These are phyloP conservation scores for Rhynchosporium secalis DNA, from an alignment of 2,329 filamentous ascomycete species.

Conservation along the genomic window DNA sequence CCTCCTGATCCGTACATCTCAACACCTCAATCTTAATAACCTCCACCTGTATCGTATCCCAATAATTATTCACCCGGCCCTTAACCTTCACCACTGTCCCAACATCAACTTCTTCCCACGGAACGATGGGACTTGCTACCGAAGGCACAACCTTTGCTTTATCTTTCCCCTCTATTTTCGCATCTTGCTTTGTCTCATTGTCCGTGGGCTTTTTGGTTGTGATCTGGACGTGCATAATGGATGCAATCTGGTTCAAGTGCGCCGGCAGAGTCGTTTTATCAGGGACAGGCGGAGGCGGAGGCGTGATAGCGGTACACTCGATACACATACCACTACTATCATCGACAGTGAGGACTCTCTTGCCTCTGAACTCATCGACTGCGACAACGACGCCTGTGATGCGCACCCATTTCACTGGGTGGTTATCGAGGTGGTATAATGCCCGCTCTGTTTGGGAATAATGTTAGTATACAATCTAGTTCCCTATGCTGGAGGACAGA, in stretches of 20 bases:
- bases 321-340: constrained; percentile 64
- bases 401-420: constrained; percentile 75
- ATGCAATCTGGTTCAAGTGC: constrained; percentile 20
- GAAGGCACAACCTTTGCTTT: constrained; percentile 59
- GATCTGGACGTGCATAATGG: background rate
- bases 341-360: constrained; percentile 59
- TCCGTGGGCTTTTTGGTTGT: background rate
- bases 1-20: constrained; percentile 55
- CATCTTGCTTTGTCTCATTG: background rate
- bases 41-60: constrained; percentile 52
- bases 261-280: constrained; percentile 1
- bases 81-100: constrained; percentile 59
- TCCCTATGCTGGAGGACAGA: no score
- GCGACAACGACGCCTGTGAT: constrained; percentile 70
- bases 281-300: constrained; percentile 7
- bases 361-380: constrained; percentile 51
- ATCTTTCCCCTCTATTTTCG: constrained; percentile 27
- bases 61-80: constrained; percentile 51
- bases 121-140: constrained; percentile 30
- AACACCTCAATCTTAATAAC: constrained; percentile 52
- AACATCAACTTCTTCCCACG: constrained; percentile 45
- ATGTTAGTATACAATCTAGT: constrained; percentile 2
- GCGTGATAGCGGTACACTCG: constrained; percentile 42
- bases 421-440: constrained; percentile 68
- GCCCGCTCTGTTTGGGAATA: constrained; percentile 47